These are phyloP conservation scores for Colletotrichum cuscutae DNA, from an alignment of 2,329 filamentous ascomycete genomes.

Conservation along the genomic window DNA sequence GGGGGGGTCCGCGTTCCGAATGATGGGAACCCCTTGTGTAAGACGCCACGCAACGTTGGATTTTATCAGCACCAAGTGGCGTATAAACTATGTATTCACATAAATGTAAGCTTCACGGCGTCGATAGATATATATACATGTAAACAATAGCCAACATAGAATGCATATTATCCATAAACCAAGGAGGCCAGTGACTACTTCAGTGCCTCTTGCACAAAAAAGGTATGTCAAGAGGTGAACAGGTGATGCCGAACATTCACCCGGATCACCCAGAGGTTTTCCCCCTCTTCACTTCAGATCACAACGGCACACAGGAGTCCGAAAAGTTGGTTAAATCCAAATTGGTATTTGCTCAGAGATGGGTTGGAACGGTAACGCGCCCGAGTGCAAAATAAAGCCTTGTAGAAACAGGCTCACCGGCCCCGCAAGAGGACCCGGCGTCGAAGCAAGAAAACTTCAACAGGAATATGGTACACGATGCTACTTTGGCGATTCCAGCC, in stretches of 20 bases:
- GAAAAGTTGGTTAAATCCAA: constrained; percentile 26
- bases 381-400: constrained; percentile 5
- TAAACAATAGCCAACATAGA: not conserved
- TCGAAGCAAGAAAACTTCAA: constrained; percentile 17
- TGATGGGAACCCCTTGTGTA: not conserved
- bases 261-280: no score
- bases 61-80: not conserved
- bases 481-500: constrained; percentile 17
- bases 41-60: not conserved
- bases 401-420: constrained; percentile 8
- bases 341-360: constrained; percentile 28
- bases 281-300: no score
- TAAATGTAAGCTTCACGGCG: constrained; percentile 13
- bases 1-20: not conserved
- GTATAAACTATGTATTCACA: constrained; percentile 12
- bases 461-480: constrained; percentile 28
- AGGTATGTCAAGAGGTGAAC: no score
- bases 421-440: not conserved
- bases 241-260: no score
- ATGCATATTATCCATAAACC: not conserved
- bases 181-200: not conserved
- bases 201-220: no score
- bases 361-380: constrained; percentile 18
- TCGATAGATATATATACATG: not conserved
- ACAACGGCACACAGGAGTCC: not conserved